Evolutionary conservation across 495 filamentous ascomycete species (phyloP).

Genomic region (Tetracladium marchalianum): DNA sequence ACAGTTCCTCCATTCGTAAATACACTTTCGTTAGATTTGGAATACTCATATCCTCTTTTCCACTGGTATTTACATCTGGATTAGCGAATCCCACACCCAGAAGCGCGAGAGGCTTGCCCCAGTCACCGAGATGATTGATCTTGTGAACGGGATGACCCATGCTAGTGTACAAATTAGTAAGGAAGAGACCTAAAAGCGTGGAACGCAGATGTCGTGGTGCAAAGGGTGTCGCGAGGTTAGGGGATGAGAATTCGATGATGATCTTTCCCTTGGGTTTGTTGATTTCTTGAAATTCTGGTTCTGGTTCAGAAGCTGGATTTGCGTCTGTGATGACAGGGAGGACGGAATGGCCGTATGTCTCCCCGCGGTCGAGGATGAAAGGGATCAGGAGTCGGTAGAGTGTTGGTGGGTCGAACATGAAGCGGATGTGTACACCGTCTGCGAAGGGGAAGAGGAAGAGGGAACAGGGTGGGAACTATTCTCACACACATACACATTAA

Average conservation of each 20-base stretch:
- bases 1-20: slow-evolving; percentile 49
- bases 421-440: slow-evolving; percentile 23
- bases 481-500: not conserved
- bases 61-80: slow-evolving; percentile 45
- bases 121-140: slow-evolving; percentile 72
- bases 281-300: slow-evolving; percentile 21
- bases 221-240: slow-evolving; percentile 71
- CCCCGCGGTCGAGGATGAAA: slow-evolving; percentile 29
- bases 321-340: not conserved
- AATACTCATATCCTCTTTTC: slow-evolving; percentile 48
- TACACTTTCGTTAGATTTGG: slow-evolving; percentile 59
- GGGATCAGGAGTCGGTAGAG: slow-evolving; percentile 32
- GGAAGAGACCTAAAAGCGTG: slow-evolving; percentile 67
- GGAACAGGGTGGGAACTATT: slow-evolving; percentile 23
- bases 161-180: slow-evolving; percentile 58
- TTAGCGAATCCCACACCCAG: slow-evolving; percentile 57
- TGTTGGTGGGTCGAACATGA: slow-evolving; percentile 28
- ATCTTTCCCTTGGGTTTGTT: slow-evolving; percentile 30
- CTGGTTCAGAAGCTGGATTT: slow-evolving; percentile 16
- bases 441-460: slow-evolving; percentile 22
- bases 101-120: slow-evolving; percentile 68
- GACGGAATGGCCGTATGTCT: slow-evolving; percentile 25
- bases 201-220: slow-evolving; percentile 63
- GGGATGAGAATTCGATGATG: slow-evolving; percentile 61
- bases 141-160: slow-evolving; percentile 62